Evolutionary conservation across 2,329 filamentous ascomycete species (phyloP), one percentile per base, ranked within the genome.

Genomic region (Pseudopithomyces chartarum): DNA sequence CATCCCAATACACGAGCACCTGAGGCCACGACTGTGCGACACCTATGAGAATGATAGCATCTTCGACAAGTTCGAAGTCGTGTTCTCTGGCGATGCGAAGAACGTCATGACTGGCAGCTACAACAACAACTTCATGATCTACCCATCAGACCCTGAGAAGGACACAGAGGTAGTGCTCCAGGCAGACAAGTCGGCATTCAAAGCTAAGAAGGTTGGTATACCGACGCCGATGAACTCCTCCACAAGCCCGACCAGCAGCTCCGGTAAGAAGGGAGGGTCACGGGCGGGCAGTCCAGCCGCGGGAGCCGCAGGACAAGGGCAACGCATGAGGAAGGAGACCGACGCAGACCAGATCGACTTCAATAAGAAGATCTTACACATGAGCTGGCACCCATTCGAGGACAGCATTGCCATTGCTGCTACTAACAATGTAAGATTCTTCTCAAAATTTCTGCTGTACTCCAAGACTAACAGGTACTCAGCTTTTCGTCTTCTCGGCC

Each of bases 91-190:
- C 22, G 94, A 98, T 77, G 92, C 92, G 38, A 96, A 97, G 84
- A 98, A 99, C 69, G 95, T 98, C 64, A 99, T 99, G 95, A 99
- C 95, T 6, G 95, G 95, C 68, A 97, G 92, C 75, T 99, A 99
- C 83, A 99, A 99, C 85, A 99, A 99, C 82, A 99, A 99, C 81
- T 98, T 99, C 83, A 99, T 99, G 95, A 99, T 99, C 73, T 99
- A 98, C 77, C 95, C 95, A 4, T 95, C 93, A 23, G 94, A 98
- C 70, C 91, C 93, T 6, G 91, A 94, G 65, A 96, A 96, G 80
- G 95, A 99, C 75, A 94, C 94, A 2, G 95, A 99, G 78, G 93
- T 99, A 46, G 95, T 99, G 45, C 82, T 99, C 55, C 95, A 99
- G 78, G 95, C 95, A 38, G 95, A 99, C 77, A 99, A 99, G 82